Evolutionary conservation across 73 alveolate species (phyloP), one percentile per base, ranked within the genome.

Genomic region (Tetrahymena malaccensis): DNA sequence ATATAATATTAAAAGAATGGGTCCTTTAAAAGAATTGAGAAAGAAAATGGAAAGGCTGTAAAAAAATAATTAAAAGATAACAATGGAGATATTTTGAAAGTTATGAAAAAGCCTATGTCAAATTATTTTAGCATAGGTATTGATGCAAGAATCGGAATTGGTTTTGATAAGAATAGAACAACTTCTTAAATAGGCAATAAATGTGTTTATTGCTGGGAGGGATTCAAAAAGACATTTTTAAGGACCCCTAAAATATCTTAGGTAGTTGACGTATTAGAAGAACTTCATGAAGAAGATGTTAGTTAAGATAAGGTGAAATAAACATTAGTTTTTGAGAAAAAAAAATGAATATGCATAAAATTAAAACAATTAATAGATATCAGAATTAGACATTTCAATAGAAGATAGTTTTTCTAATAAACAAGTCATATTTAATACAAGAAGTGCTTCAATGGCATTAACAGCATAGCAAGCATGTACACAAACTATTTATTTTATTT

Each of bases 91-190:
- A 95, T 58, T 35, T 43, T 93, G 85, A 43, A 57, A 35, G 57
- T 89, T 34, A 96, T 95, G 93, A 85, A 56, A 85, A 98, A 97
- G 94, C 96, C 96, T 21, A 98, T 98, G 98, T 95, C 99, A 35
- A 98, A 98, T 96, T 98, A 98, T 95, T 97, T 98, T 95, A 94
- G 98, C 13, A 95, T 98, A 55, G 99, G 99, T 21, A 97, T 97
- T 43, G 99, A 98, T 96, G 99, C 99, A 19, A 96, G 99, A 95
- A 97, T 97, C n/a, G 99, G 99, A 19, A 94, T 96, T 57, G 98
- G 98, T 4, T 98, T 98, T 94, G 99, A 98, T 57, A 96, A 96
- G 94, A 96, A 96, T 85, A 95, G 99, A 95, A 97, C 99, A 15
- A 94, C 96, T 57, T 94, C 94, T 85, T 58, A 98, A 55, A 93